A percentile compares a stretch with the other conserved stretches of the same genome.
phyloP scores from a whole-genome alignment of 2,329 filamentous ascomycete genomes.

The Dryadomyces quercus-mongolicae region DNA sequence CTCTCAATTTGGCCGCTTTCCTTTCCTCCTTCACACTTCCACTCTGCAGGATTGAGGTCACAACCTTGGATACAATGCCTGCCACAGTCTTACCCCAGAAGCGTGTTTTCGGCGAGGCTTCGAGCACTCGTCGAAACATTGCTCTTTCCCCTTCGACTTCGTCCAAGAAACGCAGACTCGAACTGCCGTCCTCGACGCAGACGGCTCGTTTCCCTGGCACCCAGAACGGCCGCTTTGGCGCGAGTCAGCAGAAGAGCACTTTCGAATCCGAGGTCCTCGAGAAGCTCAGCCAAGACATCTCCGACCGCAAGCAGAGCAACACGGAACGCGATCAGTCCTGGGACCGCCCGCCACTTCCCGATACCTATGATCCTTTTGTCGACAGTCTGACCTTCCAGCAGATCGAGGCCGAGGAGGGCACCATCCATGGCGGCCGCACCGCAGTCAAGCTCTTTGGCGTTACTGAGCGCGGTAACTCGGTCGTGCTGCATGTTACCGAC shows the following conservation, averaged over 20 bases:
- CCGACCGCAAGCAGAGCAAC: constrained; percentile 72
- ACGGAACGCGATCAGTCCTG: constrained; percentile 89
- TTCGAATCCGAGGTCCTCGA: constrained; percentile 93
- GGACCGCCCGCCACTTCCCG: constrained; percentile 47
- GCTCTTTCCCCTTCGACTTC: constrained; percentile 39
- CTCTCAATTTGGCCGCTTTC: neutral
- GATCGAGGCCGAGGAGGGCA: constrained; percentile 90
- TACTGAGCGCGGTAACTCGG: constrained; percentile 72
- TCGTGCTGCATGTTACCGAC: constrained; percentile 86
- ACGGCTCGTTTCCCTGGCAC: constrained; percentile 48
- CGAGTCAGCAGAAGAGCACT: constrained; percentile 71
- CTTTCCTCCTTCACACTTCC: neutral
- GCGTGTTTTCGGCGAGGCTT: constrained; percentile 57
- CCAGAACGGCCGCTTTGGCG: constrained; percentile 52
- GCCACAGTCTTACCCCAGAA: constrained; percentile 52
- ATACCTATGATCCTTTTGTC: constrained; percentile 39
- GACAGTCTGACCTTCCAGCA: constrained; percentile 83
- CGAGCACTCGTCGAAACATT: constrained; percentile 51
- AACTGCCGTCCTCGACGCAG: constrained; percentile 44
- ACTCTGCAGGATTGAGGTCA: neutral
- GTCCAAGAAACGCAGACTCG: constrained; percentile 76
- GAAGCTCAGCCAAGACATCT: constrained; percentile 91
- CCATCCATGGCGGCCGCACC: constrained; percentile 59
- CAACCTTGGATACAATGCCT: constrained; percentile 27
- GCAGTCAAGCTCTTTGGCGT: constrained; percentile 91